Base-by-base conservation (phyloP, 2,329 filamentous ascomycete species). In the Pyricularia sp. region DNA sequence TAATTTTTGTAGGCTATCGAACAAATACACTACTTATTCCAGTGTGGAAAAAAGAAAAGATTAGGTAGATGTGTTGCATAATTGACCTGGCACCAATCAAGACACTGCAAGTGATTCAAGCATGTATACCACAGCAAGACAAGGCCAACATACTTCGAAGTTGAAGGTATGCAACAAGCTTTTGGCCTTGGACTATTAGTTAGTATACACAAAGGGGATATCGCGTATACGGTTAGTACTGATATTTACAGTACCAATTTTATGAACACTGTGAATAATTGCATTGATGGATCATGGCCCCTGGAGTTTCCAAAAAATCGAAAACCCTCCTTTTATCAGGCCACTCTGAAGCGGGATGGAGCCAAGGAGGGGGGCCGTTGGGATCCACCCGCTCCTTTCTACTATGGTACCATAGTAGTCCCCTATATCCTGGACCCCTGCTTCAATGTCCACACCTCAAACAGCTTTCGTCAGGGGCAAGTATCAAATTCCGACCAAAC, bases 391-490 rank as follows among this genome's bases (percentile, higher is more conserved):
- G 22, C 24, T 22, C 28, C 55, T n/a, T 60, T 35, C 12, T 9
- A n/a, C n/a, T n/a, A n/a, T n/a, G n/a, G n/a, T n/a, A n/a, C n/a
- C n/a, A n/a, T n/a, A n/a, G n/a, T n/a, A 53, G 22, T 24, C 49
- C 16, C 22, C 22, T 8, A 19, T n/a, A 49, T 22, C n/a, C 53
- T 26, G 13, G 53, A 64, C 44, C 60, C 57, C 64, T 62, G 67
- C 68, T 66, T 66, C 64, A 65, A 33, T 44, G 55, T 53, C 63
- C 65, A 60, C 62, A 62, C 62, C 68, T 70, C 71, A 69, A 68
- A 73, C 72, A 70, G 67, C 63, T 67, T 65, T 65, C 66, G 72
- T 73, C 71, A 69, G 71, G 71, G 66, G 66, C 66, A 60, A 68
- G 72, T 73, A 71, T 73, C 72, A 73, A 49, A 49, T 49, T n/a